Conservation (phyloP, 768 basidiomycete genomes). For the Tricholoma saponaceum region DNA sequence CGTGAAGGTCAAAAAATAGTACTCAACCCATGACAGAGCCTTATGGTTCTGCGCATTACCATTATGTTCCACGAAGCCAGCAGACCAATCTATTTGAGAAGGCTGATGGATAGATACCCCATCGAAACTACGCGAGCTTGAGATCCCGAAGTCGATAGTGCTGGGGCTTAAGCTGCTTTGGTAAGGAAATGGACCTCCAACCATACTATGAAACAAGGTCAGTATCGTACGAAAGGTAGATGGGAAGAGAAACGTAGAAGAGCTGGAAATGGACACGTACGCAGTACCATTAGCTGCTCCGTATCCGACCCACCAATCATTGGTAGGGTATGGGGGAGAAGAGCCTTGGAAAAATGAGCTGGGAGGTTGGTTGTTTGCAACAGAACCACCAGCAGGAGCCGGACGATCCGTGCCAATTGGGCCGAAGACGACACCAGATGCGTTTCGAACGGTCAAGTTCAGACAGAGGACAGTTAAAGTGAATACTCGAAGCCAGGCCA, state of each 20-base stretch:
- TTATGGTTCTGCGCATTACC: slow-evolving; percentile 28
- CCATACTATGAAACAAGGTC: slow-evolving; percentile 14
- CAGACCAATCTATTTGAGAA: slow-evolving; percentile 28
- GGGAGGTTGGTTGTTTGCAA: slow-evolving; percentile 24
- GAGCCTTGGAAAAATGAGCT: slow-evolving; percentile 30
- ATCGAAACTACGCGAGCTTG: slow-evolving; percentile 25
- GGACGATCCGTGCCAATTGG: slow-evolving; percentile 23
- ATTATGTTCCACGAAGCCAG: slow-evolving; percentile 26
- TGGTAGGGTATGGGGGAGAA: slow-evolving; percentile 29
- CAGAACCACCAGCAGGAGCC: slow-evolving; percentile 20
- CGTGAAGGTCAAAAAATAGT: not conserved
- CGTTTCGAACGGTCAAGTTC: slow-evolving; percentile 3
- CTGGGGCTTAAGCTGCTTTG: slow-evolving; percentile 22
- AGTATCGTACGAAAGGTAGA: too few relatives aligned
- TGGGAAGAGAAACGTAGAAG: too few relatives aligned
- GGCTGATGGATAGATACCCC: slow-evolving; percentile 29
- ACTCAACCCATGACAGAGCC: slow-evolving; percentile 26
- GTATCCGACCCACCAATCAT: slow-evolving; percentile 33
- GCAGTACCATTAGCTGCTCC: slow-evolving; percentile 21
- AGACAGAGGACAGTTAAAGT: slow-evolving; percentile 6
- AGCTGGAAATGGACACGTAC: slow-evolving; percentile 10
- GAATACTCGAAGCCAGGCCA: slow-evolving; percentile 10
- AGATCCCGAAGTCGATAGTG: slow-evolving; percentile 27
- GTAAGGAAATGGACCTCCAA: slow-evolving; percentile 30
- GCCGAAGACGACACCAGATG: slow-evolving; percentile 16